Evolutionary conservation across 441 rosid genomes (phyloP), one percentile per base, ranked within the genome.

Genomic region (Gossypium schwendimanii): DNA sequence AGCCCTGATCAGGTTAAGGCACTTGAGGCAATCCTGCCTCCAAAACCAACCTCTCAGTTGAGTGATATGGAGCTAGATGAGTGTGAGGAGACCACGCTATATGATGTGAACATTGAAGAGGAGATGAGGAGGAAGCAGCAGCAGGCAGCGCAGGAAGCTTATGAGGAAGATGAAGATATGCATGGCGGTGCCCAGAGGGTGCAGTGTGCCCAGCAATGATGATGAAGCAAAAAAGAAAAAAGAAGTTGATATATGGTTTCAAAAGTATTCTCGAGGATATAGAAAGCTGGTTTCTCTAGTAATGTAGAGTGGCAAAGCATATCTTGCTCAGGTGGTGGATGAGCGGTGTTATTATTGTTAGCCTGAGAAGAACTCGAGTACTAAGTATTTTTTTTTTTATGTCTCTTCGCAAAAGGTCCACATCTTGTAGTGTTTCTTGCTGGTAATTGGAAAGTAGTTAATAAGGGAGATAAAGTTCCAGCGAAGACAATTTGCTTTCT

Each of bases 171-270:
- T 3, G 91, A 89, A 0, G 91, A 84, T 0, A 82, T 82, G 84
- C 90, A 65, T 14, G 75, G 87, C 26, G 89, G 97, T 11, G 85
- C 79, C 2, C 92, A 84, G 73, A 81, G 94, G 33, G 94, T 88
- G 60, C 92, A 92, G 58, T 90, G 97, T 69, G 94, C 96, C 18
- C 94, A 92, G 82, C 97, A 93, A 93, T 87, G 63, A 79, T 72
- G 17, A 69, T 55, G 81, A 23, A 3, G 49, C 24, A 41, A 31
- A 72, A 28, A 8, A 14, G 28, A 6, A 15, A 7, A 18, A 52
- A 52, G 6, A 7, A 36, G 10, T n/a, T 3, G n/a, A n/a, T 36
- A 54, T 36, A 69, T 63, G 63, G 39, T 75, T 26, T 63, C 9
- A 44, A 28, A 9, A 44, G 52, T 41, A 41, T 39, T 17, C 2